Base-by-base conservation (phyloP, 2,329 filamentous ascomycete genomes). In the Epichloe coenophiala region DNA sequence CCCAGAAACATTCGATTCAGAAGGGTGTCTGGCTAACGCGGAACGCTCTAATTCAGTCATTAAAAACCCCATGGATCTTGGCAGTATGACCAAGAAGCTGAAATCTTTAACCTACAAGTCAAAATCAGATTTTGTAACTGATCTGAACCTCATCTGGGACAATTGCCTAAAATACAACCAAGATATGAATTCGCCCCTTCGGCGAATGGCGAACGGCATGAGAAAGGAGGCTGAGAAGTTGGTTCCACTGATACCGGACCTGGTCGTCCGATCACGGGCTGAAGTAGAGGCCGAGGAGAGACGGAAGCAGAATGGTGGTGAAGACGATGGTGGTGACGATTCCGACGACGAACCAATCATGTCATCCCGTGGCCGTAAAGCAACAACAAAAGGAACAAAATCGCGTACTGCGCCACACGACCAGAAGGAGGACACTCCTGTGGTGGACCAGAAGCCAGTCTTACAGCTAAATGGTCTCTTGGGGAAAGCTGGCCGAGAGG, bases 331-430 rank as follows among this genome's bases (percentile, higher is more conserved):
- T 39, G 87, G 78, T 31, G 91, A 96, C 53, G 91, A 96, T 65
- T 95, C 89, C 58, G 91, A 97, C 61, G 91, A 97, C 63, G 90
- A 95, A 67, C 93, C 93, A 8, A 97, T 98, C 62, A 97, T 97
- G 87, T 93, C 93, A 52, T 96, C 91, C 47, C 81, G 93, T 57
- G 93, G 93, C 49, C 84, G 93, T 43, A 95, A 91, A 64, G 87
- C 89, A 15, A 62, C 64, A 3, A 86, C 87, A 58, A 90, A 86
- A 62, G 84, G 88, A 21, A 81, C 82, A 55, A 82, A 84, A 59
- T 82, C 84, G 19, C 80, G 88, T 48, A 91, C 88, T 60, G 83
- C 86, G 3, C 81, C 80, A 21, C 73, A 78, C 45, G 83, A 85
- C 52, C 80, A 81, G 56, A 84, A 86, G 55, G 88, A 96, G 64